These are phyloP conservation scores for Drosera capensis DNA, from an alignment of 148 eudicot genomes.

Conservation along the genomic window DNA sequence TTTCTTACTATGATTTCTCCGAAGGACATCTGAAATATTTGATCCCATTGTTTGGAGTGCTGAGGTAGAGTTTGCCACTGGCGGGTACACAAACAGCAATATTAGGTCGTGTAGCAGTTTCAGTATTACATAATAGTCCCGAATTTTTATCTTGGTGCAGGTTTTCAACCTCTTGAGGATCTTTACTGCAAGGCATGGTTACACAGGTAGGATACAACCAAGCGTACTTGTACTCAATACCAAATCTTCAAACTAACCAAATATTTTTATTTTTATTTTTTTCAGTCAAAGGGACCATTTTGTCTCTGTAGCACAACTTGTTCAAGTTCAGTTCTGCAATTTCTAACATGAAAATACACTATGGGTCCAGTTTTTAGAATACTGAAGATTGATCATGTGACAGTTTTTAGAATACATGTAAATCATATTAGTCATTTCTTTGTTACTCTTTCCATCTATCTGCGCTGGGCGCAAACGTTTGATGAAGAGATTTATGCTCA, in stretches of 20 bases:
- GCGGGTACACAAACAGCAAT: too few relatives aligned
- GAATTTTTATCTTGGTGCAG: constrained; percentile 22
- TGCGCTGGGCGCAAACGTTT: too few relatives aligned
- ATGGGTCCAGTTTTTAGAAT: background rate
- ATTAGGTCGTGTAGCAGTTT: too few relatives aligned
- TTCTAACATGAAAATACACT: background rate
- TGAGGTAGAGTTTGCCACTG: too few relatives aligned
- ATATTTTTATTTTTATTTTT: too few relatives aligned
- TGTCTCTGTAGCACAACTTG: background rate
- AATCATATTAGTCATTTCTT: too few relatives aligned
- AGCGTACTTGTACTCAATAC: background rate
- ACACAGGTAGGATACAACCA: constrained; percentile 45
- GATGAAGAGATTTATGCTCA: too few relatives aligned
- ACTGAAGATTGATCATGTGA: background rate
- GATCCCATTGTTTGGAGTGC: too few relatives aligned
- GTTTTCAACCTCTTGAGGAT: constrained; percentile 72
- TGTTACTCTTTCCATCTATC: too few relatives aligned
- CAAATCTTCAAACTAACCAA: background rate
- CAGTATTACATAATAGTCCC: background rate
- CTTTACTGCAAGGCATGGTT: constrained; percentile 82
- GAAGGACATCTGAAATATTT: too few relatives aligned
- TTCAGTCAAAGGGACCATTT: background rate
- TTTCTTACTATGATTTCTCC: too few relatives aligned
- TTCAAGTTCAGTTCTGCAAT: background rate
- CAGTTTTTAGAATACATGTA: too few relatives aligned